Conservation (phyloP, 208 protist species). For the Crithidia bombi region DNA sequence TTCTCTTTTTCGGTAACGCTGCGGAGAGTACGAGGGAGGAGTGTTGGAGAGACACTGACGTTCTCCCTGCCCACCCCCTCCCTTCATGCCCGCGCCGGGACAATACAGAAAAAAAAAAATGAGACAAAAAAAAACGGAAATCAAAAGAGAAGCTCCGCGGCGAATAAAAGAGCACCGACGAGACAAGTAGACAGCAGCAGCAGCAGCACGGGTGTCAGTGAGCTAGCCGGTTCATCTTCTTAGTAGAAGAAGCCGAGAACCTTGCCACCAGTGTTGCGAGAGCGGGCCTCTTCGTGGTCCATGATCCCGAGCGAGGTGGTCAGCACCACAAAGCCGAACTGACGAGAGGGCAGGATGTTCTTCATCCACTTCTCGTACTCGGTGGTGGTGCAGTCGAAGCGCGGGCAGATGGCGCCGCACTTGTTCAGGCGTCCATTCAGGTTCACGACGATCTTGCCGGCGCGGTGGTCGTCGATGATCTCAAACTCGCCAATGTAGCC, state of each 20-base stretch:
- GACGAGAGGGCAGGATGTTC: constrained; percentile 99
- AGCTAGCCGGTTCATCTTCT: constrained; percentile 17
- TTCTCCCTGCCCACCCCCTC: too few relatives aligned
- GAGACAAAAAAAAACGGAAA: constrained; percentile 15
- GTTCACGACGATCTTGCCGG: constrained; percentile 99
- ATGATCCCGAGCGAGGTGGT: constrained; percentile 99
- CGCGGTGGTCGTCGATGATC: constrained; percentile 99
- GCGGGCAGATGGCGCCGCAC: constrained; percentile 99
- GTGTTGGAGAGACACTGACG: too few relatives aligned
- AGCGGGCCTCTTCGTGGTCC: constrained; percentile 99
- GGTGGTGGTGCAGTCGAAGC: constrained; percentile 96
- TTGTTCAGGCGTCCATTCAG: constrained; percentile 99
- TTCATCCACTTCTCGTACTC: constrained; percentile 99
- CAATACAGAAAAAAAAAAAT: constrained; percentile 6
- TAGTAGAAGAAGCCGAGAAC: constrained; percentile 99
- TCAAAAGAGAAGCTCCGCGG: constrained; percentile 12
- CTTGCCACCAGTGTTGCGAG: constrained; percentile 99
- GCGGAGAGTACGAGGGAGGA: too few relatives aligned
- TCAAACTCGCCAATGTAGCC: constrained; percentile 99
- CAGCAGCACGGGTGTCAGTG: neutral
- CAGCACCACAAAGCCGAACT: constrained; percentile 99
- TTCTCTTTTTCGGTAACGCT: too few relatives aligned
- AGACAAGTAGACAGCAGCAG: neutral
- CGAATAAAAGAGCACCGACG: neutral
- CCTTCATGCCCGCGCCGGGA: too few relatives aligned